phyloP scores from a whole-genome alignment of 164 flowering plant genomes.

The Magnolia kwangsiensis region DNA sequence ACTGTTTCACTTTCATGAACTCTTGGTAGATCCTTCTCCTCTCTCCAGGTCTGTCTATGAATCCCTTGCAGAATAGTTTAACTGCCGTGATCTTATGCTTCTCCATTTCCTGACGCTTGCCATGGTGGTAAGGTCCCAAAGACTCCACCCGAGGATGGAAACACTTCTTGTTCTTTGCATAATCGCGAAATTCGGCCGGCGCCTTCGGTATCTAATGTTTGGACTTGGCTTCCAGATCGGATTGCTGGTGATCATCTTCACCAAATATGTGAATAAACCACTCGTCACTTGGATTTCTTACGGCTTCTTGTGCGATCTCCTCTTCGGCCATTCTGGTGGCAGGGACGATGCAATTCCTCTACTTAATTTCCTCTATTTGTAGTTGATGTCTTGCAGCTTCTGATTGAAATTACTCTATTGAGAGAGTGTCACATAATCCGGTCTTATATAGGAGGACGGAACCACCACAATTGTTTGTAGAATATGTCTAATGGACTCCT shows the following conservation, averaged over 20 bases:
- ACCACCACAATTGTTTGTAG: too few relatives aligned
- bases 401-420: too few relatives aligned
- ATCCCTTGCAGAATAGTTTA: neutral
- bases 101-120: constrained; percentile 8
- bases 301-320: too few relatives aligned
- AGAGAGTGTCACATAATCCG: too few relatives aligned
- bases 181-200: neutral
- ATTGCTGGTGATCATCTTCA: neutral
- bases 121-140: constrained; percentile 21
- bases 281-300: neutral
- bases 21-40: neutral
- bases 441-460: too few relatives aligned
- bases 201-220: neutral
- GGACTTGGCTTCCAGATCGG: neutral
- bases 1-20: too few relatives aligned
- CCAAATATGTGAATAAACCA: neutral
- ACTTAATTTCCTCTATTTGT: too few relatives aligned
- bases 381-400: too few relatives aligned
- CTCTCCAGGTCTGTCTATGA: neutral
- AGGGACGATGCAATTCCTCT: too few relatives aligned
- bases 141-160: constrained; percentile 12
- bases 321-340: too few relatives aligned
- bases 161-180: neutral
- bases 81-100: constrained; percentile 10
- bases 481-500: too few relatives aligned